phyloP scores from a whole-genome alignment of 192 early-diverging fungal species.

The Coemansia sp. region DNA sequence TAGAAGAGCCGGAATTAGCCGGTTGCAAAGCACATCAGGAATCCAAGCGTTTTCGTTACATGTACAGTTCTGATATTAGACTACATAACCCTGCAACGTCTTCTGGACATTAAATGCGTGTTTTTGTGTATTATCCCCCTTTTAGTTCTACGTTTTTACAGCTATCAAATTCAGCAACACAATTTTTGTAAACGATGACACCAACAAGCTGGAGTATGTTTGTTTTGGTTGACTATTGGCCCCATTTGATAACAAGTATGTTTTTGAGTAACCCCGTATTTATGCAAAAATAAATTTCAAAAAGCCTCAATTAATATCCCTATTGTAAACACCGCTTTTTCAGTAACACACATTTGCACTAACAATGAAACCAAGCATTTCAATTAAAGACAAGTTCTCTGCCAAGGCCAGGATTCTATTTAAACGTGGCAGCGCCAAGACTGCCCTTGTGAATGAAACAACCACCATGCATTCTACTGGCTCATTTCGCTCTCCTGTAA shows the following conservation, averaged over 20 bases:
- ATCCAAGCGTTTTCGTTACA: conserved; percentile 29
- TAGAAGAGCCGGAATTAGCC: conserved; percentile 36
- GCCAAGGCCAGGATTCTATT: conserved; percentile 3
- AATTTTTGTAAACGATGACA: too few relatives aligned
- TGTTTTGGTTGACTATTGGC: too few relatives aligned
- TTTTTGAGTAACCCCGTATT: too few relatives aligned
- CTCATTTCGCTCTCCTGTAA: conserved; percentile 16
- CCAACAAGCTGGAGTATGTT: too few relatives aligned
- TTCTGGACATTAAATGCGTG: not conserved
- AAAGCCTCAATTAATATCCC: not conserved
- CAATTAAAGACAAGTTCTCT: conserved; percentile 3
- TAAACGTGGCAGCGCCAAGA: not conserved
- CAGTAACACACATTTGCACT: not conserved
- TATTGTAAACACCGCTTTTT: not conserved
- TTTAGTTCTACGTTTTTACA: too few relatives aligned
- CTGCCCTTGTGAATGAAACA: not conserved
- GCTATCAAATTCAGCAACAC: not conserved
- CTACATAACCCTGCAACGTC: conserved; percentile 13
- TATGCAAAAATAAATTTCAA: not conserved
- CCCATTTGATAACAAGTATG: too few relatives aligned
- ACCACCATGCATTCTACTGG: not conserved
- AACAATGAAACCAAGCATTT: conserved; percentile 4
- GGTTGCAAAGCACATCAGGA: conserved; percentile 14
- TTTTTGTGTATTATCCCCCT: not conserved
- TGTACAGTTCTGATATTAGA: conserved; percentile 34